Evolutionary conservation across 208 protist species (phyloP).

Genomic region (Crithidia expoeki): DNA sequence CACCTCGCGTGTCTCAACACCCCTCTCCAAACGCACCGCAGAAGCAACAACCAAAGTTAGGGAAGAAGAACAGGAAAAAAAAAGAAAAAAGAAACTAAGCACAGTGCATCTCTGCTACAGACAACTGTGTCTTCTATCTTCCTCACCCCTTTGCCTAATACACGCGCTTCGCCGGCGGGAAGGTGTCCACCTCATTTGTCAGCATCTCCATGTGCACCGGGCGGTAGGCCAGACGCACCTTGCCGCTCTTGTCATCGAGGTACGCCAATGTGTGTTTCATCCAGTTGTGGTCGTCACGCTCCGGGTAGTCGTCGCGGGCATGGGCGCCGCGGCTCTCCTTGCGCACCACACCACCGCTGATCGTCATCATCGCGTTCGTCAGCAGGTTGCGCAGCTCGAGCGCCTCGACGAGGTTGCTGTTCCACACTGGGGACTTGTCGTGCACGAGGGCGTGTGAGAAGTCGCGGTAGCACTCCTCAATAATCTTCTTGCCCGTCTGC

Average conservation of each 20-base stretch:
- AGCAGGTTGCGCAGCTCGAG: conserved; percentile 99
- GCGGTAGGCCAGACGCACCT: conserved; percentile 94
- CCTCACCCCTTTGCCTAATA: conserved; percentile 63
- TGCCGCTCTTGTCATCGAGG: conserved; percentile 90
- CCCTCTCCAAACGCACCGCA: background rate
- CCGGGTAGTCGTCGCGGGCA: conserved; percentile 96
- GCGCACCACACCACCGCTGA: conserved; percentile 93
- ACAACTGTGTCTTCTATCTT: background rate
- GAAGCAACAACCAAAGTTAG: background rate
- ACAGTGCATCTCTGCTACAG: background rate
- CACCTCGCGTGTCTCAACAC: conserved; percentile 8
- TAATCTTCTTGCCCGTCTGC: conserved; percentile 90
- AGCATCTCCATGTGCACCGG: conserved; percentile 93
- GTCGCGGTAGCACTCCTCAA: conserved; percentile 93
- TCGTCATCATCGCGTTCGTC: conserved; percentile 95
- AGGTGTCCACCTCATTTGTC: conserved; percentile 88
- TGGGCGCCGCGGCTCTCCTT: conserved; percentile 98
- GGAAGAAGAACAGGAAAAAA: conserved; percentile 1
- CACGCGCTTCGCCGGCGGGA: conserved; percentile 92
- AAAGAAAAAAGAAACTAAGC: conserved; percentile 4
- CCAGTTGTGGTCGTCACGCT: conserved; percentile 98
- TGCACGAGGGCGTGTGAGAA: conserved; percentile 94
- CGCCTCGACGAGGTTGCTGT: conserved; percentile 98
- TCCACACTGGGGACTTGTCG: conserved; percentile 96
- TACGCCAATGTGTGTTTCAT: conserved; percentile 99